These are phyloP conservation scores for Pleomassaria siparia DNA, from an alignment of 2,329 filamentous ascomycete genomes.

Conservation along the genomic window DNA sequence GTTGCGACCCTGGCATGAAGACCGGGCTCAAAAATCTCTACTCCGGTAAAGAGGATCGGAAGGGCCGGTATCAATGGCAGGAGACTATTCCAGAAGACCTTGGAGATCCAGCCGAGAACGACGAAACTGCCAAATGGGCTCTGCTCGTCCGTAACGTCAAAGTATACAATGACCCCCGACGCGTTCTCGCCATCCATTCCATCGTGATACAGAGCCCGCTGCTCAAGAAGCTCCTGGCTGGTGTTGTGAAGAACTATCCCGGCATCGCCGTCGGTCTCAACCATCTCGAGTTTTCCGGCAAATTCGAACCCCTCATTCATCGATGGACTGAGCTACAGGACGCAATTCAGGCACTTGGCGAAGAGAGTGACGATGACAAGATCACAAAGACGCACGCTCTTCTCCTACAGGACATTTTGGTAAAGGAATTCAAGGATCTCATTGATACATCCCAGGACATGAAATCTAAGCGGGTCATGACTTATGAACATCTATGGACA, in stretches of 20 bases:
- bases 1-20: conserved; percentile 40
- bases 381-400: conserved; percentile 43
- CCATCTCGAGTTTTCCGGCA: conserved; percentile 62
- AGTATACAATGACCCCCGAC: conserved; percentile 54
- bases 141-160: conserved; percentile 45
- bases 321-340: conserved; percentile 55
- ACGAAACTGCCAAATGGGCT: conserved; percentile 63
- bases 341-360: conserved; percentile 26
- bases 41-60: conserved; percentile 47
- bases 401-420: conserved; percentile 42
- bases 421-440: conserved; percentile 45
- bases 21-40: conserved; percentile 52
- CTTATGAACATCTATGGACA: conserved; percentile 49
- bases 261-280: conserved; percentile 64
- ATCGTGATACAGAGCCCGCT: conserved; percentile 67
- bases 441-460: conserved; percentile 46
- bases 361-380: conserved; percentile 29
- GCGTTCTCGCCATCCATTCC: conserved; percentile 63
- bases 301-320: conserved; percentile 67
- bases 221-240: conserved; percentile 59
- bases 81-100: conserved; percentile 38
- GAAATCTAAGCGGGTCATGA: conserved; percentile 44
- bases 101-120: conserved; percentile 55
- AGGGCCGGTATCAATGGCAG: conserved; percentile 37
- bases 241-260: conserved; percentile 61